phyloP scores from a whole-genome alignment of 2,329 filamentous ascomycete genomes.

The Lachnellula willkommii region DNA sequence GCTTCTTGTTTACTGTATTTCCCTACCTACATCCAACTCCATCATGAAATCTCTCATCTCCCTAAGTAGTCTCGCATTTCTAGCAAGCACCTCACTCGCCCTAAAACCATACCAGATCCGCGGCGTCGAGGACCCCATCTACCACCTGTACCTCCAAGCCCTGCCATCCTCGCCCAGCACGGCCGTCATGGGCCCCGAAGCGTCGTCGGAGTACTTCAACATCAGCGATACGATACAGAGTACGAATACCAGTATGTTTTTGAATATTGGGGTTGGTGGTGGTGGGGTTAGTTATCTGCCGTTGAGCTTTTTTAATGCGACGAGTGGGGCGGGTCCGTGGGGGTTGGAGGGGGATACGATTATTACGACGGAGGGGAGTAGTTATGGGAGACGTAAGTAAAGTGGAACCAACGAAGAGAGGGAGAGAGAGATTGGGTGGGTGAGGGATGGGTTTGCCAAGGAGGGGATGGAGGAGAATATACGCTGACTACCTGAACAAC shows the following conservation, averaged over 20 bases:
- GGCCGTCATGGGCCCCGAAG: conserved; percentile 48
- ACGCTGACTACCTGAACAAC: not conserved
- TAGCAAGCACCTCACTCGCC: conserved; percentile 1
- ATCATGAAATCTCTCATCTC: conserved; percentile 5
- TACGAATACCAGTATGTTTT: conserved; percentile 42
- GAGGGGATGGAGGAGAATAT: not conserved
- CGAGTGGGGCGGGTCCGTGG: conserved; percentile 44
- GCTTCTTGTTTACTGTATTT: not conserved
- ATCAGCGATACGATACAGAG: conserved; percentile 46
- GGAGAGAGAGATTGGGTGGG: not conserved
- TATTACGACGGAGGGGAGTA: conserved; percentile 41
- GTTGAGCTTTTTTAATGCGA: conserved; percentile 43
- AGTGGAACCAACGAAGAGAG: not conserved
- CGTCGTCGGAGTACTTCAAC: conserved; percentile 43
- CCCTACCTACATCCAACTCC: not conserved
- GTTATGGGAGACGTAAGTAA: conserved; percentile 37
- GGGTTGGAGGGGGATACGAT: conserved; percentile 44
- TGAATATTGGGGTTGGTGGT: conserved; percentile 39
- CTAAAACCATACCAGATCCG: conserved; percentile 42
- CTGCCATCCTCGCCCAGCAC: conserved; percentile 30
- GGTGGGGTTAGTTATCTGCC: conserved; percentile 47
- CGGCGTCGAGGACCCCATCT: conserved; percentile 45
- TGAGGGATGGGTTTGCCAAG: no score
- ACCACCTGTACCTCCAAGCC: conserved; percentile 48
- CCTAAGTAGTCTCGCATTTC: not conserved